Evolutionary conservation across 2,329 filamentous ascomycete species (phyloP), one percentile per base, ranked within the genome.

Genomic region (Neonectria coccinea): DNA sequence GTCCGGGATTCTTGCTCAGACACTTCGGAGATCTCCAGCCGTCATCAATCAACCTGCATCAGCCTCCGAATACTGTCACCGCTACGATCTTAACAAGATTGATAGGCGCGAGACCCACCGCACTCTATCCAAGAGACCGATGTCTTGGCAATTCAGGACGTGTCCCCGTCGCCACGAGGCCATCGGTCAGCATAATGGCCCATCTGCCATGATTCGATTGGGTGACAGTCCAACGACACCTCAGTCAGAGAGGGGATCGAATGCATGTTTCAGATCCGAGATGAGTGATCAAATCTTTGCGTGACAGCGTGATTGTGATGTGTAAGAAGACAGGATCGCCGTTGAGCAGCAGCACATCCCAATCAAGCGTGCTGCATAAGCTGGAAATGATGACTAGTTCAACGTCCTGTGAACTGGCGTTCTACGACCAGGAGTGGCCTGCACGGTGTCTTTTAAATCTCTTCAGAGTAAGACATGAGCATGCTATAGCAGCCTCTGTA

Each of bases 181-280:
- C 44, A 22, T 16, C 25, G 25, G 9, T 33, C 22, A 51, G 36
- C 56, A 50, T 14, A 29, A 29, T 20, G 39, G 31, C 6, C 45
- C 10, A 29, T 42, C 39, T 51, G 25, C 6, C 7, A 29, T 51
- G 45, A 48, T 57, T 48, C 50, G 42, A 54, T 56, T 52, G 59
- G 52, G 45, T 41, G 36, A 11, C 10, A 14, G n/a, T 10, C 25
- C 18, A 47, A 22, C 41, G 14, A 48, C 29, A 27, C 33, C 39
- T 45, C 25, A 42, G 14, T 18, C n/a, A 18, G 18, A 22, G 12
- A n/a, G n/a, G 25, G 20, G 42, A 11, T 41, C 14, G 39, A 44
- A 11, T 47, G 55, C 60, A 58, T 63, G 60, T 63, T 63, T 58
- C 60, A 63, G 41, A 58, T 63, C 48, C 33, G 14, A 50, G 41